A percentile compares a stretch with the other conserved stretches of the same genome.
These are phyloP conservation scores for Sclerotinia minor DNA, from an alignment of 2,329 filamentous ascomycete species.

Conservation along the genomic window DNA sequence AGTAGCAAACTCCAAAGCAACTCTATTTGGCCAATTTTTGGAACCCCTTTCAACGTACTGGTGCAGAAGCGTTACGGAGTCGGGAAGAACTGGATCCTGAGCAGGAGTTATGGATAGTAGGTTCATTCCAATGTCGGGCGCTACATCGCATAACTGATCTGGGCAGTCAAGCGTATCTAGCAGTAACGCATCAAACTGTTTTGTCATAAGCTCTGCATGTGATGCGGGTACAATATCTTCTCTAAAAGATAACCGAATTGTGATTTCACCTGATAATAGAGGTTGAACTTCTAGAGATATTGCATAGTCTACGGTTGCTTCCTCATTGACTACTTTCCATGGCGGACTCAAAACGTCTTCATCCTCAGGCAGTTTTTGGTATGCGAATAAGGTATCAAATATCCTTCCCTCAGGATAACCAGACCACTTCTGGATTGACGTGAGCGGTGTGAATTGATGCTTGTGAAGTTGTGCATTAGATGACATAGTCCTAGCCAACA, in stretches of 20 bases:
- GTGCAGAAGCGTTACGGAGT: constrained; percentile 65
- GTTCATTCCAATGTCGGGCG: constrained; percentile 36
- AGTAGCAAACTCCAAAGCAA: constrained; percentile 74
- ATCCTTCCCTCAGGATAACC: constrained; percentile 63
- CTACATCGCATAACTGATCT: constrained; percentile 40
- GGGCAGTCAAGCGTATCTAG: constrained; percentile 55
- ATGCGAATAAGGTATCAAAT: constrained; percentile 85
- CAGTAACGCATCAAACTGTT: constrained; percentile 72
- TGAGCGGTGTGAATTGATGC: constrained; percentile 70
- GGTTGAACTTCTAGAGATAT: constrained; percentile 80
- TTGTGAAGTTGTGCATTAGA: constrained; percentile 65
- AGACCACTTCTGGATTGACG: constrained; percentile 71
- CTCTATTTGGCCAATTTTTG: constrained; percentile 53
- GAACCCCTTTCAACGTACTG: constrained; percentile 73
- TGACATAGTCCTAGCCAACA: constrained; percentile 64
- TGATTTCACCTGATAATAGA: constrained; percentile 48
- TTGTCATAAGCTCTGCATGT: constrained; percentile 66
- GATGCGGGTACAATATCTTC: constrained; percentile 63
- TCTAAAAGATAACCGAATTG: constrained; percentile 66
- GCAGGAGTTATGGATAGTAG: constrained; percentile 69
- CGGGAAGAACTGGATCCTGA: constrained; percentile 53
- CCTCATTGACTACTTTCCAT: constrained; percentile 66
- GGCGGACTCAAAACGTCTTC: constrained; percentile 38
- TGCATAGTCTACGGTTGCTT: constrained; percentile 72
- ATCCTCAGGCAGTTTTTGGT: constrained; percentile 60